A percentile compares a stretch with the other conserved stretches of the same genome.
Evolutionary conservation across 768 basidiomycete species (phyloP).

Genomic region (Pleurotus platypus): DNA sequence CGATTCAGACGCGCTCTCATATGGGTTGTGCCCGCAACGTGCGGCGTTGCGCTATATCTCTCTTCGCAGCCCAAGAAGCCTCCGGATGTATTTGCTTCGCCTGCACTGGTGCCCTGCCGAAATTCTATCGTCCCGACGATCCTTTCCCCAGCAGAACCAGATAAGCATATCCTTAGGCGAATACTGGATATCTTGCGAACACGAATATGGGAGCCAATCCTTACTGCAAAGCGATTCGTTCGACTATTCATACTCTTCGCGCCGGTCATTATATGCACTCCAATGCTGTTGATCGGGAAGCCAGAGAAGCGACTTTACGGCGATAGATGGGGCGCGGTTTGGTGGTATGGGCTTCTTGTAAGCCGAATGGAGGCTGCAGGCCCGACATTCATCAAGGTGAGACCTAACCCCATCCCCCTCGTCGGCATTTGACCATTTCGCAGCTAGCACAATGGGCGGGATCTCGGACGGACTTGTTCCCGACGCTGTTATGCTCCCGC

Average conservation of each 20-base stretch:
- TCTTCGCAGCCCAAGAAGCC: slow-evolving; percentile 35
- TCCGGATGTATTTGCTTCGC: slow-evolving; percentile 46
- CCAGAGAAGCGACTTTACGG: slow-evolving; percentile 54
- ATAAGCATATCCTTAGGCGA: slow-evolving; percentile 40
- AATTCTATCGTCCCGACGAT: slow-evolving; percentile 34
- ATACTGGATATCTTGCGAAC: slow-evolving; percentile 47
- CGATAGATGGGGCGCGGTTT: slow-evolving; percentile 89
- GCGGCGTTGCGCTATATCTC: slow-evolving; percentile 50
- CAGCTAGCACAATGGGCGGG: slow-evolving; percentile 99
- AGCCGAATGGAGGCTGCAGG: slow-evolving; percentile 91
- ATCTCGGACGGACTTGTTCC: slow-evolving; percentile 91
- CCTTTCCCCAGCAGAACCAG: slow-evolving; percentile 66
- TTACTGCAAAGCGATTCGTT: slow-evolving; percentile 80
- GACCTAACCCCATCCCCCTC: slow-evolving; percentile 10
- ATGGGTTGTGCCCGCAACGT: slow-evolving; percentile 57
- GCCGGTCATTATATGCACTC: slow-evolving; percentile 80
- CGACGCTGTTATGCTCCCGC: slow-evolving; percentile 76
- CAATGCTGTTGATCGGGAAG: slow-evolving; percentile 75
- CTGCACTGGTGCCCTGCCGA: slow-evolving; percentile 40
- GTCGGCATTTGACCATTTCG: slow-evolving; percentile 12
- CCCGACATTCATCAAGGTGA: slow-evolving; percentile 94
- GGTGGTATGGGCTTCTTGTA: slow-evolving; percentile 96
- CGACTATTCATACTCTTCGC: slow-evolving; percentile 80
- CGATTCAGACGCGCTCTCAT: slow-evolving; percentile 30
- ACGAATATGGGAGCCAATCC: slow-evolving; percentile 78